Base-by-base conservation (phyloP, 192 early-diverging fungal species). In the Backusella mclennaniae region DNA sequence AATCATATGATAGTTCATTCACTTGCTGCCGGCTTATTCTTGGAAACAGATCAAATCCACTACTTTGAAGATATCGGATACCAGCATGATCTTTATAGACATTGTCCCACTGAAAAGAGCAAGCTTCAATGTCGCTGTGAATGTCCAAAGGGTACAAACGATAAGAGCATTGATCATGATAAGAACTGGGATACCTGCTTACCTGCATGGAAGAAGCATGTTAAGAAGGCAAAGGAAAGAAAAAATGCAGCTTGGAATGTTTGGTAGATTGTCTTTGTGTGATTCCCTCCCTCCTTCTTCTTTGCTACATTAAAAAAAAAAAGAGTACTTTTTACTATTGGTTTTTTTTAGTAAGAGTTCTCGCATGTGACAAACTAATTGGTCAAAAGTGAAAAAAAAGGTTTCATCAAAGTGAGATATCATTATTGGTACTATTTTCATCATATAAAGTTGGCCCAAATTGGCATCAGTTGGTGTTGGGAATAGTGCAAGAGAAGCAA, bases 41-140 rank as follows among this genome's bases (percentile, higher is more conserved):
- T 93, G 77, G 53, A 75, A 19, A 91, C 89, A 66, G 85, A 85
- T 44, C 79, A 93, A 79, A 84, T 94, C 9, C 91, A 93, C 66
- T 93, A 89, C 79, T 94, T 93, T 75, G 89, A 93, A 74, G 90
- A 94, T 76, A 87, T 94, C 71, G 93, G 90, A 6, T 93, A 93
- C 82, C 82, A 90, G 67, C 91, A 93, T 67, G 86, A 86, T n/a
- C 80, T 83, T 38, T 86, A 87, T 71, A 77, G 84, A 73, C 89
- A 91, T 82, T 93, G 92, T 79, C 89, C 91, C 17, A 83, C 84
- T 41, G 84, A 89, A 71, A 66, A 76, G 9, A 80, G 76, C 38
- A 63, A 70, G 21, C 63, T 77, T 21, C 76, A 73, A 1, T 84
- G 82, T 69, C 49, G 76, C 12, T 82, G 83, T 41, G 76, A 80